Evolutionary conservation across 176 grass and related monocot genomes (phyloP).

Genomic region (Triticum urartu): DNA sequence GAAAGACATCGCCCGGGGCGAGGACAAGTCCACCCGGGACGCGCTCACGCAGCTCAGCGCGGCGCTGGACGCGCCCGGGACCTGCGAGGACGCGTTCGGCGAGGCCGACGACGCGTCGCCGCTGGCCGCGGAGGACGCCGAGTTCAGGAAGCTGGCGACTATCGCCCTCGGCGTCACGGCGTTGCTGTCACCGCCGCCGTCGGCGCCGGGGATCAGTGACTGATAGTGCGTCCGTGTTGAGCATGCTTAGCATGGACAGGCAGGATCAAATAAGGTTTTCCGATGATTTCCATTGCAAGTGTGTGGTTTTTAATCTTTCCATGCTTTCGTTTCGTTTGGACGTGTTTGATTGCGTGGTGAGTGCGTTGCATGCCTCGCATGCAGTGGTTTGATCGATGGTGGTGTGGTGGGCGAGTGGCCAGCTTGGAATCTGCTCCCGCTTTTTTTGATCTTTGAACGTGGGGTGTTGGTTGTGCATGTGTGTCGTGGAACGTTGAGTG

Average conservation of each 20-base stretch:
- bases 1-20: slow-evolving; percentile 25
- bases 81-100: slow-evolving; percentile 65
- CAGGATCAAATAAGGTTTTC: neutral
- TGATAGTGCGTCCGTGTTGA: neutral
- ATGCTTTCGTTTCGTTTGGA: slow-evolving; percentile 5
- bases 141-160: slow-evolving; percentile 52
- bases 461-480: slow-evolving; percentile 11
- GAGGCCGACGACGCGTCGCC: slow-evolving; percentile 51
- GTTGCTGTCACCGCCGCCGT: slow-evolving; percentile 4
- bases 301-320: neutral
- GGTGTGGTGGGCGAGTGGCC: slow-evolving; percentile 32
- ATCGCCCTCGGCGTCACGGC: slow-evolving; percentile 53
- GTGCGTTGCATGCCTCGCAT: slow-evolving; percentile 40
- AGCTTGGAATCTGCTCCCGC: slow-evolving; percentile 22
- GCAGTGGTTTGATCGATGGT: neutral
- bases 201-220: neutral
- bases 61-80: slow-evolving; percentile 47
- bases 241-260: neutral
- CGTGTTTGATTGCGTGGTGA: slow-evolving; percentile 17
- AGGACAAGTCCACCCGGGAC: neutral
- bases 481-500: slow-evolving; percentile 40
- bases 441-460: slow-evolving; percentile 30
- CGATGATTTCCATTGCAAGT: neutral
- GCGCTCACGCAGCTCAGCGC: slow-evolving; percentile 50
- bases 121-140: slow-evolving; percentile 40